Percentiles rank a stretch among this genome's conserved stretches.
Evolutionary conservation across 2,329 filamentous ascomycete species (phyloP).

Genomic region (Penicillium sp.): DNA sequence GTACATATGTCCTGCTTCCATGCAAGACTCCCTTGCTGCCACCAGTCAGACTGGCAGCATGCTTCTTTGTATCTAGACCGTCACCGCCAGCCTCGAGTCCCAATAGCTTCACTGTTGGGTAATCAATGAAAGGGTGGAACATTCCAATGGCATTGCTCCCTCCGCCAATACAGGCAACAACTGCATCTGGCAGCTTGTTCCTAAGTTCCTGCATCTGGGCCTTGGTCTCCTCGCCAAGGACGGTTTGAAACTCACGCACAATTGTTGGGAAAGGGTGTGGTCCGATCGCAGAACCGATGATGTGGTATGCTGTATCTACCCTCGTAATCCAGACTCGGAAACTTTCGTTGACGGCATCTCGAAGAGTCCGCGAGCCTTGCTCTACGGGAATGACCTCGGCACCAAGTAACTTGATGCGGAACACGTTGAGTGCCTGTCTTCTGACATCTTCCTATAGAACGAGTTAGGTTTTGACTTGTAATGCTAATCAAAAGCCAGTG

Average conservation of each 20-base stretch:
- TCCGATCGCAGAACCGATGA: slow-evolving; percentile 94
- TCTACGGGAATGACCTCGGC: slow-evolving; percentile 90
- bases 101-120: slow-evolving; percentile 76
- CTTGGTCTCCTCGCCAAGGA: slow-evolving; percentile 94
- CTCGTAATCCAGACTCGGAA: slow-evolving; percentile 89
- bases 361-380: slow-evolving; percentile 74
- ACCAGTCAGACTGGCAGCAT: slow-evolving; percentile 80
- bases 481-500: too few relatives aligned
- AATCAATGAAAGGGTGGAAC: slow-evolving; percentile 93
- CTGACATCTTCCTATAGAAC: slow-evolving; percentile 69
- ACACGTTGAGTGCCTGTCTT: slow-evolving; percentile 93
- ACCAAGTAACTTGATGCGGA: slow-evolving; percentile 94
- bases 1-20: slow-evolving; percentile 89
- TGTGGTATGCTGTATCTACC: slow-evolving; percentile 93
- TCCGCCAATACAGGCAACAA: slow-evolving; percentile 93
- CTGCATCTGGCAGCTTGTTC: slow-evolving; percentile 87
- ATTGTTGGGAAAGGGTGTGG: slow-evolving; percentile 98
- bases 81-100: slow-evolving; percentile 95
- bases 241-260: slow-evolving; percentile 92
- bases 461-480: too few relatives aligned
- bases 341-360: slow-evolving; percentile 91
- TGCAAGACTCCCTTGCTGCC: slow-evolving; percentile 90
- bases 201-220: slow-evolving; percentile 77
- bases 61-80: slow-evolving; percentile 75
- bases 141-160: slow-evolving; percentile 94